Percentiles rank a stretch among this genome's conserved stretches.
Conservation (phyloP, 1,284 basidiomycete genomes). For the Irpex lacteus region DNA sequence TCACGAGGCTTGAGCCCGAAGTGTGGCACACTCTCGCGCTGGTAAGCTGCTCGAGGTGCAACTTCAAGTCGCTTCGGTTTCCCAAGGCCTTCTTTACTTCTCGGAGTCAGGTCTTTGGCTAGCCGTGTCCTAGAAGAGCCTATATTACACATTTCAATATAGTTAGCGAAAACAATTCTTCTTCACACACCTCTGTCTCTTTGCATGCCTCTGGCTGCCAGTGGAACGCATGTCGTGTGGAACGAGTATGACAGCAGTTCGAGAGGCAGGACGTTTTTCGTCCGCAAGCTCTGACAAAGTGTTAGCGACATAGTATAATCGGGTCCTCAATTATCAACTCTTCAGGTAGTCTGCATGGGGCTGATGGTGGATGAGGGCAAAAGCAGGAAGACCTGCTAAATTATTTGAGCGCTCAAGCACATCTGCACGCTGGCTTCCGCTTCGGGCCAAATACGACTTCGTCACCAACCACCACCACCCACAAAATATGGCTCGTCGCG, state of each 20-base stretch:
- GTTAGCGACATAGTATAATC: neutral
- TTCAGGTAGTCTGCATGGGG: no score
- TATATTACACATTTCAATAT: neutral
- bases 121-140: conserved; percentile 34
- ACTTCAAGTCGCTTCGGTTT: conserved; percentile 26
- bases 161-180: neutral
- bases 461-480: neutral
- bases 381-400: neutral
- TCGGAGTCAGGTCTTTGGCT: conserved; percentile 34
- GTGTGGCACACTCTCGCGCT: conserved; percentile 31
- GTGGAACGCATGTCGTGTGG: conserved; percentile 16
- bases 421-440: neutral
- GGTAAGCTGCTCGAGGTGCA: conserved; percentile 24
- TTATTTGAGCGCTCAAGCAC: neutral
- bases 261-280: conserved; percentile 1
- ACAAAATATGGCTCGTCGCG: conserved; percentile 63
- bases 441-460: neutral
- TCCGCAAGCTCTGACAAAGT: neutral
- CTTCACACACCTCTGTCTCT: conserved; percentile 8
- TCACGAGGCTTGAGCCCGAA: conserved; percentile 8
- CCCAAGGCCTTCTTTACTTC: conserved; percentile 10
- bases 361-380: no score
- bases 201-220: neutral
- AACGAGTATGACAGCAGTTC: conserved; percentile 21
- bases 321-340: no score